Percentiles rank a stretch among this genome's conserved stretches.
phyloP scores from a whole-genome alignment of 2,329 filamentous ascomycete genomes.

The Cladosporium velox region DNA sequence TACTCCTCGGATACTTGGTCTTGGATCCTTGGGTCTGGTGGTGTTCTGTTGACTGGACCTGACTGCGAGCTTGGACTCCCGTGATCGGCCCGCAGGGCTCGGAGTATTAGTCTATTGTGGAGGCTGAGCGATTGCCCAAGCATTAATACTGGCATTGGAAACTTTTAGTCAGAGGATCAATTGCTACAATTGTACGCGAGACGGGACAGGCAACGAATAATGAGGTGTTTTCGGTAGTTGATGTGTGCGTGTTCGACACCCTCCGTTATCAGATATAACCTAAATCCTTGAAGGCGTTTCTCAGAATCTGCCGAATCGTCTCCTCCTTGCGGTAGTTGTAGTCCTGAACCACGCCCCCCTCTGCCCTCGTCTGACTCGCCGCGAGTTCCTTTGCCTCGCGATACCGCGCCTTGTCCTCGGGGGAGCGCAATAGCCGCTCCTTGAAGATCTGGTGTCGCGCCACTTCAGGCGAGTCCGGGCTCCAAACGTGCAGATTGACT shows the following conservation, averaged over 20 bases:
- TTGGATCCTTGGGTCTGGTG: neutral
- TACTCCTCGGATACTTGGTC: neutral
- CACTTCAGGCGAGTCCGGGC: conserved; percentile 46
- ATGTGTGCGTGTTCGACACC: neutral
- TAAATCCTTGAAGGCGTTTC: conserved; percentile 35
- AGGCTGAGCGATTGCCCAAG: neutral
- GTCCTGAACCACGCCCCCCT: conserved; percentile 39
- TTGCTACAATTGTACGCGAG: neutral
- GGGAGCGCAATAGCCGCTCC: conserved; percentile 46
- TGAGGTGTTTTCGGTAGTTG: neutral
- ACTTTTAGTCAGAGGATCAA: neutral
- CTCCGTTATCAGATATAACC: neutral
- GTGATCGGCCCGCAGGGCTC: neutral
- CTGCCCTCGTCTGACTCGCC: conserved; percentile 33
- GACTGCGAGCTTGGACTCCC: neutral
- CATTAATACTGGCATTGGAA: neutral
- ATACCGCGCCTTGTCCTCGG: conserved; percentile 46
- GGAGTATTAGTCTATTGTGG: neutral
- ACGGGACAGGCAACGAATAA: neutral
- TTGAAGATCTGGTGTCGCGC: conserved; percentile 49
- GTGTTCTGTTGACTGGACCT: neutral
- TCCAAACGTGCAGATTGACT: conserved; percentile 55
- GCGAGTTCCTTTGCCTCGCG: conserved; percentile 43
- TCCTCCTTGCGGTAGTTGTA: conserved; percentile 49
- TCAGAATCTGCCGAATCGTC: conserved; percentile 44